These are phyloP conservation scores for Globisporangium alternatum DNA, from an alignment of 352 stramenopile species.

Conservation along the genomic window DNA sequence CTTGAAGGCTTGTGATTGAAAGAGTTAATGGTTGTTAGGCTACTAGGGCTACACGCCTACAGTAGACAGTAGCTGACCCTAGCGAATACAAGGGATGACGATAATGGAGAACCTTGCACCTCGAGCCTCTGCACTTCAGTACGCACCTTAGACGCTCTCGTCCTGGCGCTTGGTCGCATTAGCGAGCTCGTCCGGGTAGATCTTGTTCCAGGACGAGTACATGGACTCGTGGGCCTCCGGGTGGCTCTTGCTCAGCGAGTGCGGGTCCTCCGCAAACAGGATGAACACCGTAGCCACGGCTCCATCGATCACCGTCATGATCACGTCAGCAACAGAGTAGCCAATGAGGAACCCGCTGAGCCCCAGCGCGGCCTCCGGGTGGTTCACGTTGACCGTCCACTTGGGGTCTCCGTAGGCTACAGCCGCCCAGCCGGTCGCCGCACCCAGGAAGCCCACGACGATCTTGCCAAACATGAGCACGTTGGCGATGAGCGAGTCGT, in stretches of 20 bases:
- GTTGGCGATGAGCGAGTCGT: constrained; percentile 67
- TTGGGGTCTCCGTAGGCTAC: constrained; percentile 35
- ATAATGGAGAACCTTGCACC: background rate
- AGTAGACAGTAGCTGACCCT: background rate
- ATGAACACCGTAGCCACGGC: constrained; percentile 58
- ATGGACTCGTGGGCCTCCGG: constrained; percentile 35
- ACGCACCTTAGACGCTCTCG: constrained; percentile 18
- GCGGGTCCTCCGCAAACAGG: constrained; percentile 49
- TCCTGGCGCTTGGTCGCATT: constrained; percentile 37
- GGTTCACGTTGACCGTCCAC: constrained; percentile 44
- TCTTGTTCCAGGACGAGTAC: constrained; percentile 43
- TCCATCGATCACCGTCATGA: constrained; percentile 47
- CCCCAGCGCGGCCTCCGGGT: constrained; percentile 42
- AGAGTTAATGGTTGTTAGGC: background rate
- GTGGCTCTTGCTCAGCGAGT: constrained; percentile 37
- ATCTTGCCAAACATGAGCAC: constrained; percentile 61
- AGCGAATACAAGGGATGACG: background rate
- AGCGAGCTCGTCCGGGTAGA: constrained; percentile 50
- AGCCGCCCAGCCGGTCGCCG: constrained; percentile 30
- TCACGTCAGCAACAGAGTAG: constrained; percentile 46
- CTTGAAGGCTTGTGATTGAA: background rate
- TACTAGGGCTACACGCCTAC: background rate
- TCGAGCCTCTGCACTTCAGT: background rate
- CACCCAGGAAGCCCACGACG: constrained; percentile 52
- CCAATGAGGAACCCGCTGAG: constrained; percentile 48